These are phyloP conservation scores for Didymella keratinophila DNA, from an alignment of 2,329 filamentous ascomycete genomes.

Conservation along the genomic window DNA sequence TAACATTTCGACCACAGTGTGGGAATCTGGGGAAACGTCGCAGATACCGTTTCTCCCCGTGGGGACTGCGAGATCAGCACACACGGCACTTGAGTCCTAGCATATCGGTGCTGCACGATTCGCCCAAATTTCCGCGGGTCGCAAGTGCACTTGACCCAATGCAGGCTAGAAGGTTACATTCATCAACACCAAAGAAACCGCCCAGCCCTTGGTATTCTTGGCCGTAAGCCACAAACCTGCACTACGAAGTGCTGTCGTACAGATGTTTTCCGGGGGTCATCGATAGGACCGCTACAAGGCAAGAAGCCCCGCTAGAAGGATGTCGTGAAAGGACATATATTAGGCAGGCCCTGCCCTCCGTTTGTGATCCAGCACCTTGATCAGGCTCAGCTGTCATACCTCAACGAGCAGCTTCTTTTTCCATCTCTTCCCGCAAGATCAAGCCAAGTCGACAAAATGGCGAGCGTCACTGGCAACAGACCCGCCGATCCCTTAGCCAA, in stretches of 20 bases:
- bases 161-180: conserved; percentile 34
- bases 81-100: conserved; percentile 22
- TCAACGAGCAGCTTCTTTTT: conserved; percentile 14
- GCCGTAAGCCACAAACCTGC: conserved; percentile 32
- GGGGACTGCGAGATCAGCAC: conserved; percentile 36
- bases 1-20: not conserved
- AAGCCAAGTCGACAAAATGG: conserved; percentile 33
- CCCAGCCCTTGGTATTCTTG: conserved; percentile 45
- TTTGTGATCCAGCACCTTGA: conserved; percentile 22
- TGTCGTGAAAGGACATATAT: conserved; percentile 30
- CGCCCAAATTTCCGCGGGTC: conserved; percentile 30
- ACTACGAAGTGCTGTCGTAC: conserved; percentile 30
- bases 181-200: conserved; percentile 31
- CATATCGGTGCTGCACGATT: conserved; percentile 20
- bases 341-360: conserved; percentile 20
- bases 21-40: conserved; percentile 2
- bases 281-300: conserved; percentile 27
- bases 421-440: conserved; percentile 14
- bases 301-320: conserved; percentile 17
- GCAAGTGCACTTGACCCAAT: conserved; percentile 40
- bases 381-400: conserved; percentile 29
- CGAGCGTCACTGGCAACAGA: conserved; percentile 49
- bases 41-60: conserved; percentile 27
- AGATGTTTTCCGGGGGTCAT: conserved; percentile 28
- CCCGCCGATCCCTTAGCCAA: conserved; percentile 72